Base-by-base conservation (phyloP, 2,329 filamentous ascomycete genomes). In the Periglandula ipomoeae region DNA sequence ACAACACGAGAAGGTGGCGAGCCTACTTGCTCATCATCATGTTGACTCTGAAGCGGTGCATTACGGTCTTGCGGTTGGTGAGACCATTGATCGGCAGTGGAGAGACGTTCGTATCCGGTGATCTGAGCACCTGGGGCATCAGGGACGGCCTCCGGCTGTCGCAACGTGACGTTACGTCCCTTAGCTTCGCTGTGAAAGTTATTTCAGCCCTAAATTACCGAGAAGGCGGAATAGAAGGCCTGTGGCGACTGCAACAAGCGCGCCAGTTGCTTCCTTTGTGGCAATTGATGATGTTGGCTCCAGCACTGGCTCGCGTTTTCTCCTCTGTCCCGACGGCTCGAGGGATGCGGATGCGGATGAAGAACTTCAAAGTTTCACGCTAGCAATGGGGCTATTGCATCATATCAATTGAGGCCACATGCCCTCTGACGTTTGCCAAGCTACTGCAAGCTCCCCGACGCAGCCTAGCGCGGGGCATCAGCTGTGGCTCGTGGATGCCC, bases 371-470 rank as follows among this genome's bases (percentile, higher is more conserved):
- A 4, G 30, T 32, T 32, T 4, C 8, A 32, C 9, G 30, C 30
- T 3, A 32, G 30, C 30, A 3, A 32, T 15, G 30, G 30, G 30
- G 23, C 20, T 24, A 26, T 45, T 45, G 32, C 43, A 45, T 37
- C 27, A 45, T 45, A 13, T 11, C 43, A 32, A 11, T n/a, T 42
- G n/a, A n/a, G n/a, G n/a, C n/a, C n/a, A n/a, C n/a, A n/a, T n/a
- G n/a, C n/a, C n/a, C n/a, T n/a, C n/a, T n/a, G 45, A 34, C 37
- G 24, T 41, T 23, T 42, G 22, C 39, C n/a, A 37, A 44, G 46
- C 39, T n/a, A 6, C 32, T 45, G 20, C 17, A 4, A 15, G 15
- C 10, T n/a, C 4, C 3, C 15, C 2, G 26, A 17, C 15, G 22
- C n/a, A n/a, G 30, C 30, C 37, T 39, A 48, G 41, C 40, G 47